These are phyloP conservation scores for Fusarium chaquense DNA, from an alignment of 2,329 filamentous ascomycete genomes.

Conservation along the genomic window DNA sequence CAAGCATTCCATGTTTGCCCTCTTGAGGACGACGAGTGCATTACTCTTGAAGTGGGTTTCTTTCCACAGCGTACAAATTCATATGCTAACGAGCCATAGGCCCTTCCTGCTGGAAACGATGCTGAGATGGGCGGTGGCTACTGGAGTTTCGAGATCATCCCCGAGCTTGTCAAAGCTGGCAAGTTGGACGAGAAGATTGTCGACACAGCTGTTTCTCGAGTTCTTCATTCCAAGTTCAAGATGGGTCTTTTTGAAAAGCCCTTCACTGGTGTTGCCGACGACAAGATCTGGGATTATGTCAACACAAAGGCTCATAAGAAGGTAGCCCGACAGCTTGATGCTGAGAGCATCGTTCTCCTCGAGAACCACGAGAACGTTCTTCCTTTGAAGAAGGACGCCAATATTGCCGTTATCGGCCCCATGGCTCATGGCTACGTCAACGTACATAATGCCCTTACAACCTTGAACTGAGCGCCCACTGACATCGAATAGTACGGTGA, in stretches of 20 bases:
- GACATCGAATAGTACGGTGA: conserved; percentile 69
- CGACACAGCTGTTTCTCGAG: conserved; percentile 73
- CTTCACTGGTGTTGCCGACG: conserved; percentile 68
- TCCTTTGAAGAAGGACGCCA: conserved; percentile 71
- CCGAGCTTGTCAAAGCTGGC: conserved; percentile 71
- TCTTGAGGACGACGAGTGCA: conserved; percentile 70
- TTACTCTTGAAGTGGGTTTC: conserved; percentile 66
- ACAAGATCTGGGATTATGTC: conserved; percentile 68
- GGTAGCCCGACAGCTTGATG: conserved; percentile 72
- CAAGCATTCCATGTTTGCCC: conserved; percentile 73
- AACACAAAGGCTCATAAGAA: conserved; percentile 70
- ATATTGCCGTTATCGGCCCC: conserved; percentile 78
- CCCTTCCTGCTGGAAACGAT: conserved; percentile 76
- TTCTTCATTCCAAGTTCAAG: conserved; percentile 76
- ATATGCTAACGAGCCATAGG: conserved; percentile 48
- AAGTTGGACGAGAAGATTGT: conserved; percentile 70
- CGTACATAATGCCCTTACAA: conserved; percentile 55
- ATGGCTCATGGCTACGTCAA: conserved; percentile 81
- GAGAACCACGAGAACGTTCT: conserved; percentile 68
- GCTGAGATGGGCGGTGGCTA: conserved; percentile 83
- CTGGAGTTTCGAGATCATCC: conserved; percentile 76
- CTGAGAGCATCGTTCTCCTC: conserved; percentile 71
- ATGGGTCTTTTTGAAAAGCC: conserved; percentile 79
- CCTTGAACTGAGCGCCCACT: neutral
- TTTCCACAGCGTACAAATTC: fast-evolving